Base-by-base conservation (phyloP, 345 rosid genomes). In the Gossypium mustelinum region DNA sequence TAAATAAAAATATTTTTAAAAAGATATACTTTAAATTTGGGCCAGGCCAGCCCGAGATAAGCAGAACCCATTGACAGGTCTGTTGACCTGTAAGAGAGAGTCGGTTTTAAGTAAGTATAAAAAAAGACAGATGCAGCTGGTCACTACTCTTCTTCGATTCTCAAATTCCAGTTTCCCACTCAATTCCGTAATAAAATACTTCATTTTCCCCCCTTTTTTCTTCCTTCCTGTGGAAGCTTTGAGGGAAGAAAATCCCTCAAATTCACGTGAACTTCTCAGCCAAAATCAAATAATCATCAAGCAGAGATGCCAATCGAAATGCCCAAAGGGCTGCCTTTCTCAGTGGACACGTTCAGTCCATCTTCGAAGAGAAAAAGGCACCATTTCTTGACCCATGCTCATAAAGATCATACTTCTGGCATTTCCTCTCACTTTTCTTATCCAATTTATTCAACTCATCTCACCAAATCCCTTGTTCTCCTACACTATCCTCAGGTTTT, bases 361-460 rank as follows among this genome's bases (percentile, higher is more conserved):
- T 83, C 75, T 75, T 91, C 92, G 11, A 76, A 73, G 85, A 77
- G 79, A 57, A 93, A 92, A 84, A 79, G 92, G 62, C 88, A 87
- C 78, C 93, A 88, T 85, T 94, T 94, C 85, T 81, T 92, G 78
- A 89, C 94, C 0, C 94, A 94, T 60, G 94, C 97, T 52, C 98
- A 92, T 81, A 85, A 84, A 47, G 98, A 92, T 56, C 98, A 94
- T 80, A 81, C 88, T 69, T 72, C 79, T 57, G 92, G 92, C 25
- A 87, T 92, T 75, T 79, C 88, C 51, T 16, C 87, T 39, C 84
- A 80, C 63, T 74, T 78, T 64, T 86, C 86, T 78, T 86, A 73
- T 79, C 94, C 92, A 8, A 87, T 94, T 71, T 90, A 90, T 86
- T 79, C 91, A 20, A 88, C 90, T 78, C 78, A 70, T 74, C 83